Evolutionary conservation across 768 basidiomycete species (phyloP).

Genomic region (Boletellus emodensis): DNA sequence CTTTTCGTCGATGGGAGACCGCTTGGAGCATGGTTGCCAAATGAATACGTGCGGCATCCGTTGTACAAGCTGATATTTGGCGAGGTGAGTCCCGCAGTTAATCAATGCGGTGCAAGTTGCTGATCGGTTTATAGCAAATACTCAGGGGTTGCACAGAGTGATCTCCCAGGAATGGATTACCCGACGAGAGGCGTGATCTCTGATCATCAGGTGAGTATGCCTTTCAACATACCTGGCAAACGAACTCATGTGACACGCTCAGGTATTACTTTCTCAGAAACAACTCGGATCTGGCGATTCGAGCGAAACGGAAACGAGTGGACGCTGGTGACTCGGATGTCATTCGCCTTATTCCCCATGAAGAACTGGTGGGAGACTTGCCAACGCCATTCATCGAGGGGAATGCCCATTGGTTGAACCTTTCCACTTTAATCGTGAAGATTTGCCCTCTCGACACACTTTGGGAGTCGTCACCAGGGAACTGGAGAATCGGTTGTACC

Average conservation of each 20-base stretch:
- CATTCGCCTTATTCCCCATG: constrained; percentile 25
- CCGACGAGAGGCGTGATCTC: constrained; percentile 16
- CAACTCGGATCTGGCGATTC: constrained; percentile 6
- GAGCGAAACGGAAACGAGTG: constrained; percentile 1
- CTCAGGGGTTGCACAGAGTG: constrained; percentile 15
- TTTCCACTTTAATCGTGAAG: constrained; percentile 22
- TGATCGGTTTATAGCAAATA: constrained; percentile 10
- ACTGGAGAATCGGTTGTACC: constrained; percentile 24
- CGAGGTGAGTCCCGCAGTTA: constrained; percentile 5
- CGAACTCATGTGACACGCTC: not conserved
- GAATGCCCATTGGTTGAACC: constrained; percentile 31
- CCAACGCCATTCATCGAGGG: constrained; percentile 20
- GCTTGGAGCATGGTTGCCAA: constrained; percentile 14
- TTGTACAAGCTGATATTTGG: constrained; percentile 19
- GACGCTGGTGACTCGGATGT: not conserved
- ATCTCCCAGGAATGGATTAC: constrained; percentile 24
- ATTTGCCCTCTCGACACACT: constrained; percentile 21
- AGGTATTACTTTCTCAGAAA: constrained; percentile 15
- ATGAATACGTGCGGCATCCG: constrained; percentile 7
- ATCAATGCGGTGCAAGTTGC: not conserved
- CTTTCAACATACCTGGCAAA: not conserved
- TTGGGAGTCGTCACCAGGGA: constrained; percentile 23
- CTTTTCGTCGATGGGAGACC: constrained; percentile 26
- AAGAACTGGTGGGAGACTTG: constrained; percentile 22
- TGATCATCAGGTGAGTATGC: constrained; percentile 13